These are phyloP conservation scores for Cladophialophora chaetospira DNA, from an alignment of 2,329 filamentous ascomycete species.

Conservation along the genomic window DNA sequence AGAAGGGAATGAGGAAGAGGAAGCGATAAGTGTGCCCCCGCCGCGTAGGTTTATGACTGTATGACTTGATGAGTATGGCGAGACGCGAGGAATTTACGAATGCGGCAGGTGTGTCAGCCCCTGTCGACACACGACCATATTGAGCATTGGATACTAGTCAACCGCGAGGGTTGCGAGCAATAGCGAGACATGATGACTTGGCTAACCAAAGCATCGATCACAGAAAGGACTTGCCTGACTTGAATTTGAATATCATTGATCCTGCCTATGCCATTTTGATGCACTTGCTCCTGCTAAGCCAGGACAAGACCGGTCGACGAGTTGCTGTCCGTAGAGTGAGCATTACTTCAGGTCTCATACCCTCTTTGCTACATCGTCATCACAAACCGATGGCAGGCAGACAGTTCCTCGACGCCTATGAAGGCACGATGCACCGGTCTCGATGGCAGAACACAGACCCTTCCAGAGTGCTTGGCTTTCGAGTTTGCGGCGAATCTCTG, in stretches of 20 bases:
- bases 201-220: neutral
- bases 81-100: slow-evolving; percentile 30
- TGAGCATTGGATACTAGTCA: neutral
- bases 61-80: slow-evolving; percentile 2
- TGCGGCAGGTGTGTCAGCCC: no score
- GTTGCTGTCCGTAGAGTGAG: neutral
- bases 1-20: neutral
- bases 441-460: neutral
- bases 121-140: neutral
- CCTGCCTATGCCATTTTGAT: neutral
- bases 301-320: neutral
- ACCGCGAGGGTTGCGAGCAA: neutral
- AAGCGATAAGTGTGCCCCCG: neutral
- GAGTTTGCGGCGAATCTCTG: neutral
- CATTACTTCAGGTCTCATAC: neutral
- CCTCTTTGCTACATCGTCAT: neutral
- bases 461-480: neutral
- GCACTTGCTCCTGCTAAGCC: neutral
- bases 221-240: neutral
- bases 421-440: neutral
- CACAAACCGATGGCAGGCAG: neutral
- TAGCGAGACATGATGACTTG: neutral
- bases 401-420: neutral
- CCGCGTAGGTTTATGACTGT: neutral
- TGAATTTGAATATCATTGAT: slow-evolving; percentile 1